Conservation (phyloP, 805 yeast species). For the Wickerhamiella kazuoi region DNA sequence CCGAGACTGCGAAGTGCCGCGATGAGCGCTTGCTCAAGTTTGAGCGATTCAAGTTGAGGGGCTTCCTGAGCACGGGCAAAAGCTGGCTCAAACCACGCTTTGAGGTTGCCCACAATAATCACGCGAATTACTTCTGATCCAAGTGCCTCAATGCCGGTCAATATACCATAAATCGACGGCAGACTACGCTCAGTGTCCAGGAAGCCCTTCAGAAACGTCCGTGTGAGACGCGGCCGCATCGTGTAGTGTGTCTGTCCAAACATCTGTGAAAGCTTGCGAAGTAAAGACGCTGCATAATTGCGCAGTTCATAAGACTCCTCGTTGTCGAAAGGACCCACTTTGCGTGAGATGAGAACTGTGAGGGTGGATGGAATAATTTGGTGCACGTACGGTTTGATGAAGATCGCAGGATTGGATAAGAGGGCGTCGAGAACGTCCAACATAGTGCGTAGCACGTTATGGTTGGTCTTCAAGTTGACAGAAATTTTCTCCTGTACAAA, state of each 20-base stretch:
- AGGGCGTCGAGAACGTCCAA: slow-evolving; percentile 75
- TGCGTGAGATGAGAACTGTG: slow-evolving; percentile 74
- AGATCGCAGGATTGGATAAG: slow-evolving; percentile 64
- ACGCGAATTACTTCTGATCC: slow-evolving; percentile 82
- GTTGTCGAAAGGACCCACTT: slow-evolving; percentile 42
- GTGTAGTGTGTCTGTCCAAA: slow-evolving; percentile 80
- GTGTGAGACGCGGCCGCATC: slow-evolving; percentile 78
- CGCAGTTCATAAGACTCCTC: slow-evolving; percentile 43
- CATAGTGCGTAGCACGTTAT: slow-evolving; percentile 61
- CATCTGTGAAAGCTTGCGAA: slow-evolving; percentile 57
- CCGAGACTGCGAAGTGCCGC: slow-evolving; percentile 12
- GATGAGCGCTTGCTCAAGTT: slow-evolving; percentile 11
- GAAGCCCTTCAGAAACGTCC: slow-evolving; percentile 82
- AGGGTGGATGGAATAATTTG: slow-evolving; percentile 92
- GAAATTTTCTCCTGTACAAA: slow-evolving; percentile 92
- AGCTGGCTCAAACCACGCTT: slow-evolving; percentile 46
- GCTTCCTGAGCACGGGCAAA: slow-evolving; percentile 27
- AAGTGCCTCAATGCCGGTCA: slow-evolving; percentile 63
- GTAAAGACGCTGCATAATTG: slow-evolving; percentile 70
- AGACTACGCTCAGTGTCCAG: slow-evolving; percentile 66
- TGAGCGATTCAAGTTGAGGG: slow-evolving; percentile 11
- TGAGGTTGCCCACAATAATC: slow-evolving; percentile 64
- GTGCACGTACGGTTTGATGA: slow-evolving; percentile 89
- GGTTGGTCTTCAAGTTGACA: slow-evolving; percentile 51
- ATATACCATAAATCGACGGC: slow-evolving; percentile 85